Conservation (phyloP, 2,329 filamentous ascomycete species). For the Pseudopithomyces chartarum region DNA sequence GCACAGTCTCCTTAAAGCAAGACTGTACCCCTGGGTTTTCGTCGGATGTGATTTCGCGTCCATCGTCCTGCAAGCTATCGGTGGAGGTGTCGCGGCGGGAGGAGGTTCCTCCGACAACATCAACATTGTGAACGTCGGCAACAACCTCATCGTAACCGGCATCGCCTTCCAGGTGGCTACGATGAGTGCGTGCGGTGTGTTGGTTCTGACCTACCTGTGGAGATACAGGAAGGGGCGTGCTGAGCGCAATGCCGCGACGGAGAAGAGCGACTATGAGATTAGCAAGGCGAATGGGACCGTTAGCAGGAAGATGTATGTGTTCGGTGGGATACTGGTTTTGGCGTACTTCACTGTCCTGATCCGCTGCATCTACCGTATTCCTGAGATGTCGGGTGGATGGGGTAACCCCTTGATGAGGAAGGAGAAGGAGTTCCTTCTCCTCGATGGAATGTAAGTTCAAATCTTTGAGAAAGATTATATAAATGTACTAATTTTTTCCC, state of each 20-base stretch:
- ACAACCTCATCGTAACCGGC: constrained; percentile 61
- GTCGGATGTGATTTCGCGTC: constrained; percentile 60
- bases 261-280: constrained; percentile 3
- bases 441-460: constrained; percentile 47
- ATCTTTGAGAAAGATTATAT: constrained; percentile 1
- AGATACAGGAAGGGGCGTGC: not conserved
- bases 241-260: not conserved
- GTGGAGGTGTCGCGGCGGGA: constrained; percentile 59
- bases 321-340: constrained; percentile 31
- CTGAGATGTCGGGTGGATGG: constrained; percentile 53
- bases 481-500: not conserved
- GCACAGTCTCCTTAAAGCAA: constrained; percentile 24
- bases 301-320: constrained; percentile 21
- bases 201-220: not conserved
- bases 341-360: constrained; percentile 51
- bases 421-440: constrained; percentile 52
- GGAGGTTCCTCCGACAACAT: constrained; percentile 41
- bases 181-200: constrained; percentile 7
- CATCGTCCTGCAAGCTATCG: constrained; percentile 60
- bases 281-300: not conserved
- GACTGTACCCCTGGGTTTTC: constrained; percentile 61
- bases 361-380: constrained; percentile 53
- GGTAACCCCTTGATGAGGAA: constrained; percentile 49
- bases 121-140: constrained; percentile 46
- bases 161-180: constrained; percentile 61